Percentiles rank a stretch among this genome's conserved stretches.
phyloP scores from a whole-genome alignment of 805 yeast genomes.

The Torulaspora quercuum region DNA sequence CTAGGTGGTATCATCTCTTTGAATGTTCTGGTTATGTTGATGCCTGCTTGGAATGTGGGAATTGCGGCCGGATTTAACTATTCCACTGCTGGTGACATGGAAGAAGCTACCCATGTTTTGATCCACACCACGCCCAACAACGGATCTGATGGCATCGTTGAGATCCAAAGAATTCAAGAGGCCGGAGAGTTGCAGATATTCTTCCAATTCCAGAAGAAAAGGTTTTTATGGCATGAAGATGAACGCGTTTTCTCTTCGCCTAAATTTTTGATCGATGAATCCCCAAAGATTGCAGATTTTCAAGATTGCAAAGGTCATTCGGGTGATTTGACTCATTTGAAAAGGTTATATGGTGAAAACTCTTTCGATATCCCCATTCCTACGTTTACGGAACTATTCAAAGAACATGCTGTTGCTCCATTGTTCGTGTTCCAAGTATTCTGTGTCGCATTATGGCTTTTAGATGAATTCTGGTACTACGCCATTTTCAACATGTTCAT shows the following conservation, averaged over 20 bases:
- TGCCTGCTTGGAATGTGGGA: slow-evolving; percentile 91
- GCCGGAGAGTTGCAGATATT: slow-evolving; percentile 62
- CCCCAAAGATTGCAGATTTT: slow-evolving; percentile 54
- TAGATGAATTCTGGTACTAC: slow-evolving; percentile 96
- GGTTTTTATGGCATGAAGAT: slow-evolving; percentile 66
- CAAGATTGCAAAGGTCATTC: slow-evolving; percentile 54
- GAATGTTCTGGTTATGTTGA: slow-evolving; percentile 73
- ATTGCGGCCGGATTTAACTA: slow-evolving; percentile 71
- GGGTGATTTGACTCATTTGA: slow-evolving; percentile 48
- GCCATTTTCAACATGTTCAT: slow-evolving; percentile 87
- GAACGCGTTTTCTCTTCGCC: slow-evolving; percentile 72
- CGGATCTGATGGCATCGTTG: slow-evolving; percentile 79
- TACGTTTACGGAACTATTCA: slow-evolving; percentile 81
- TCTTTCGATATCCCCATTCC: slow-evolving; percentile 94
- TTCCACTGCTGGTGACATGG: slow-evolving; percentile 46
- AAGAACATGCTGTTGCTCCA: slow-evolving; percentile 98
- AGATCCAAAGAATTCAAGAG: slow-evolving; percentile 51
- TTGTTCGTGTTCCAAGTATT: slow-evolving; percentile 95
- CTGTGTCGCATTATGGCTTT: slow-evolving; percentile 91
- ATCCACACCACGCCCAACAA: slow-evolving; percentile 79
- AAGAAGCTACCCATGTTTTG: slow-evolving; percentile 67
- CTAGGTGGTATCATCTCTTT: slow-evolving; percentile 68
- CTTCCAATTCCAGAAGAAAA: slow-evolving; percentile 87
- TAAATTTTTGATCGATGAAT: slow-evolving; percentile 56
- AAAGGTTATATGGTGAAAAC: slow-evolving; percentile 75